phyloP scores from a whole-genome alignment of 2,329 filamentous ascomycete species.

The Talaromyces sp. region DNA sequence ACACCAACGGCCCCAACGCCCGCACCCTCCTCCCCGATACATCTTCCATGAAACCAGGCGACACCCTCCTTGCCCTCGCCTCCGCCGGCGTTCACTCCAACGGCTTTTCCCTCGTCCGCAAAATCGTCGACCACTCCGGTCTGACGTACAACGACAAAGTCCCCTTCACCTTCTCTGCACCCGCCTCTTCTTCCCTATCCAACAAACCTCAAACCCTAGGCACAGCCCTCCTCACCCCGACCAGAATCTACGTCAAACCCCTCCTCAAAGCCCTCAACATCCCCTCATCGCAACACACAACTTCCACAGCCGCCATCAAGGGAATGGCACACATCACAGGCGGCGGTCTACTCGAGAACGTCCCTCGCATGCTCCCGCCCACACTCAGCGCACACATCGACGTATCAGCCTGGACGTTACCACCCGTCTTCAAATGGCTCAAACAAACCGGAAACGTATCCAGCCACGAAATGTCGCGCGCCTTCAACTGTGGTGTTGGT shows the following conservation, averaged over 20 bases:
- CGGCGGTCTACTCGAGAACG: conserved; percentile 87
- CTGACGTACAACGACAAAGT: conserved; percentile 69
- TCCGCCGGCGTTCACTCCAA: conserved; percentile 93
- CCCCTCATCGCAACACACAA: conserved; percentile 22
- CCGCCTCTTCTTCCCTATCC: conserved; percentile 64
- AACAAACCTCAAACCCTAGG: conserved; percentile 58
- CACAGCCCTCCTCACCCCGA: conserved; percentile 78
- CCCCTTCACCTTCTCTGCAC: conserved; percentile 65
- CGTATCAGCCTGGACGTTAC: conserved; percentile 70
- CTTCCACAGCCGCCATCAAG: conserved; percentile 63
- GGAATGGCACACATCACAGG: conserved; percentile 97
- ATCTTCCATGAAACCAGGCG: conserved; percentile 73
- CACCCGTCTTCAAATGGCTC: conserved; percentile 83
- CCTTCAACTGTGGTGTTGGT: conserved; percentile 92
- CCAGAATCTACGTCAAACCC: conserved; percentile 86
- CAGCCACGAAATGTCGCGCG: conserved; percentile 78
- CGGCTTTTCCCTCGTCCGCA: conserved; percentile 93
- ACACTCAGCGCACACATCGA: conserved; percentile 79
- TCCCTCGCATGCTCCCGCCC: conserved; percentile 85
- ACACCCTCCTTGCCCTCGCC: conserved; percentile 79
- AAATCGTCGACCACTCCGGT: conserved; percentile 73
- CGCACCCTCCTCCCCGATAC: conserved; percentile 71
- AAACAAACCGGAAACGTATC: conserved; percentile 68
- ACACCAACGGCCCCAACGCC: conserved; percentile 51
- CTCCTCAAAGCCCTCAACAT: conserved; percentile 63